These are phyloP conservation scores for Phytophthora pistaciae DNA, from an alignment of 352 stramenopile species.

Conservation along the genomic window DNA sequence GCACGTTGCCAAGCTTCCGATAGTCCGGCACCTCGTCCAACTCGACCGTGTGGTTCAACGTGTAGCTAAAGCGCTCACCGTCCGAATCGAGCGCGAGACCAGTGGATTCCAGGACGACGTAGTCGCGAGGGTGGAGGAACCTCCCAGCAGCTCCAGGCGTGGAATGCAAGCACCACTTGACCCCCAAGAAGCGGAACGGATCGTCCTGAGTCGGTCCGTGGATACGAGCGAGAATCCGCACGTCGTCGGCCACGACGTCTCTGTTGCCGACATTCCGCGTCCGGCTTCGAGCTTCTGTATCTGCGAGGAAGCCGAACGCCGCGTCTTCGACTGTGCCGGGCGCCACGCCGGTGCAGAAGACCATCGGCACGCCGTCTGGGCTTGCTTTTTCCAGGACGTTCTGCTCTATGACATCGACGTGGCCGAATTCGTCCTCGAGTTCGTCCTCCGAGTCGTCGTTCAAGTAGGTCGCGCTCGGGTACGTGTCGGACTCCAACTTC, in stretches of 20 bases:
- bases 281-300: conserved; percentile 41
- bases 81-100: conserved; percentile 48
- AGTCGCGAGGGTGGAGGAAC: conserved; percentile 59
- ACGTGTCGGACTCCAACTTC: conserved; percentile 21
- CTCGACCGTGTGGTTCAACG: conserved; percentile 45
- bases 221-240: conserved; percentile 40
- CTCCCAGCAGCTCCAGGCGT: conserved; percentile 12
- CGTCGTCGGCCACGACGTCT: conserved; percentile 35
- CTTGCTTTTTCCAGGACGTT: conserved; percentile 35
- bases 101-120: conserved; percentile 55
- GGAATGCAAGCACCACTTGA: conserved; percentile 51
- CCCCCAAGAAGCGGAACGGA: conserved; percentile 52
- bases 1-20: conserved; percentile 27
- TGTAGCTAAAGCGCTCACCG: conserved; percentile 39
- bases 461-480: conserved; percentile 25
- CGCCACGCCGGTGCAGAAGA: conserved; percentile 35
- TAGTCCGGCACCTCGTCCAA: conserved; percentile 45
- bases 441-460: conserved; percentile 25
- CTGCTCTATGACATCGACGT: conserved; percentile 25
- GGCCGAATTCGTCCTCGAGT: conserved; percentile 17
- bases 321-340: conserved; percentile 53
- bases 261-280: conserved; percentile 31
- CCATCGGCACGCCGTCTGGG: conserved; percentile 33
- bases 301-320: conserved; percentile 44
- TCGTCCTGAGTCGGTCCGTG: conserved; percentile 47